A percentile compares a stretch with the other conserved stretches of the same genome.
Evolutionary conservation across 176 grass and related monocot species (phyloP).

Genomic region (Triticum timopheevii): DNA sequence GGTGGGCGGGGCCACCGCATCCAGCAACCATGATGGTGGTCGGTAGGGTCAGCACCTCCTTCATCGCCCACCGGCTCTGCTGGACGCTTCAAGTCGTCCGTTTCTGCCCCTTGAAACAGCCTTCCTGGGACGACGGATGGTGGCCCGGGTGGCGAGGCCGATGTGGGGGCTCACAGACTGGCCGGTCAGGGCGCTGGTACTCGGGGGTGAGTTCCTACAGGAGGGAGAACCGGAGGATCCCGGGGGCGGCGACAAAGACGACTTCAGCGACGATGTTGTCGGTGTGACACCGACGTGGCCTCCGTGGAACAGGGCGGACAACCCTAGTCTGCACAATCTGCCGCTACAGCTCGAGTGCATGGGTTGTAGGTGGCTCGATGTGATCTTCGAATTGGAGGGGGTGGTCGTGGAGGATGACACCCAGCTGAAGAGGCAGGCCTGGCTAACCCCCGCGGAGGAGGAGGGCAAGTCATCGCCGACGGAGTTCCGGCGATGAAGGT

Average conservation of each 20-base stretch:
- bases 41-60: too few species aligned
- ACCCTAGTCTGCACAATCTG: slow-evolving; percentile 76
- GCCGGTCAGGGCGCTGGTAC: slow-evolving; percentile 48
- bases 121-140: too few species aligned
- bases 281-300: slow-evolving; percentile 42
- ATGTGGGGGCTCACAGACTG: too few species aligned
- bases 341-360: slow-evolving; percentile 70
- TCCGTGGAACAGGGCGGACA: slow-evolving; percentile 59
- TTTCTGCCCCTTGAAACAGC: too few species aligned
- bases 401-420: slow-evolving; percentile 73
- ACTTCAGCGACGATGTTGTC: too few species aligned
- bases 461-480: slow-evolving; percentile 75
- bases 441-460: slow-evolving; percentile 61
- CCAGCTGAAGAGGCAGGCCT: slow-evolving; percentile 58
- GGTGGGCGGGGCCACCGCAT: too few species aligned
- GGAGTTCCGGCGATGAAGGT: slow-evolving; percentile 69
- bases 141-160: too few species aligned
- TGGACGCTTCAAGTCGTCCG: too few species aligned
- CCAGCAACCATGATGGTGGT: too few species aligned
- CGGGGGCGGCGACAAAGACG: background rate
- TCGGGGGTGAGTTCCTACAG: slow-evolving; percentile 42
- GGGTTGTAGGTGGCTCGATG: slow-evolving; percentile 83
- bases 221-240: slow-evolving; percentile 50
- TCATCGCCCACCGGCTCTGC: too few species aligned
- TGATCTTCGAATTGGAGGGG: slow-evolving; percentile 88